phyloP scores from a whole-genome alignment of 139 green algal genomes.

The Choricystis sp. region DNA sequence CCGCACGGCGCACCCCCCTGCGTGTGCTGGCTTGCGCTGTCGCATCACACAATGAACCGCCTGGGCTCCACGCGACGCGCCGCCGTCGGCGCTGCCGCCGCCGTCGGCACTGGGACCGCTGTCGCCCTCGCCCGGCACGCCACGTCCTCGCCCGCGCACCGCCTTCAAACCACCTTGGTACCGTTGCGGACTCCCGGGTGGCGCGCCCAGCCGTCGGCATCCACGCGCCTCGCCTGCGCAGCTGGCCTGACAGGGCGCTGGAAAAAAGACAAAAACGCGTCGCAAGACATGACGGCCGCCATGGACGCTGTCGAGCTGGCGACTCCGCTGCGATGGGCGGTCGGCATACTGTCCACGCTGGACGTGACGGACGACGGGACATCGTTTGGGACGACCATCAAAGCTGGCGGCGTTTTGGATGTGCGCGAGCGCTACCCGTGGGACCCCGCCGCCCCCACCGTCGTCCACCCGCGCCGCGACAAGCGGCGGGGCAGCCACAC shows the following conservation, averaged over 20 bases:
- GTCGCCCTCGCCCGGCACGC: too few relatives aligned
- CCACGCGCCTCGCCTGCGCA: too few relatives aligned
- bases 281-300: constrained; percentile 16
- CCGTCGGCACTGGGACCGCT: too few relatives aligned
- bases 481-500: constrained; percentile 22
- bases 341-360: constrained; percentile 15
- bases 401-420: constrained; percentile 23
- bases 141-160: too few relatives aligned
- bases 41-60: too few relatives aligned
- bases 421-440: constrained; percentile 16
- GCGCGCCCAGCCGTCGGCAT: too few relatives aligned
- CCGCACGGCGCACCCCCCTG: too few relatives aligned
- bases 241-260: constrained; percentile 3
- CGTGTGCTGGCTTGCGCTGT: too few relatives aligned
- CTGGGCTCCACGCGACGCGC: too few relatives aligned
- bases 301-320: constrained; percentile 24
- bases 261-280: constrained; percentile 3
- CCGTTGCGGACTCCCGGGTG: too few relatives aligned
- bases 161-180: too few relatives aligned
- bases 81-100: too few relatives aligned
- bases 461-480: constrained; percentile 18
- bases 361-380: constrained; percentile 12
- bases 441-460: constrained; percentile 8
- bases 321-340: constrained; percentile 16
- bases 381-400: constrained; percentile 16